Base-by-base conservation (phyloP, 176 grass and related monocot species). In the Carex parvula region DNA sequence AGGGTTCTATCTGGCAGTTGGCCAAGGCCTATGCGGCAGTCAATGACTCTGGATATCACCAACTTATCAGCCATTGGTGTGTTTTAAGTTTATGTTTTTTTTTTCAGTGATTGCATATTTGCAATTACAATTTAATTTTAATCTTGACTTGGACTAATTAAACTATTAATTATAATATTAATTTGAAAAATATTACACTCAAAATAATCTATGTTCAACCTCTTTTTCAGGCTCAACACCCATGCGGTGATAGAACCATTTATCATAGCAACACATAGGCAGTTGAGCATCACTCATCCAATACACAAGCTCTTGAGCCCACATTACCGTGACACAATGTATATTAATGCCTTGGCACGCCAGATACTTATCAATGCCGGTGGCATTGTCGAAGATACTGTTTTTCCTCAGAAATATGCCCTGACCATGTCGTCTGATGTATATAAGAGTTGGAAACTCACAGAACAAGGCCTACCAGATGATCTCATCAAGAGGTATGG, bases 11-110 rank as follows among this genome's bases (percentile, higher is more conserved):
- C 8, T 98, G 95, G 95, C 91, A 95, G 55, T 88, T 98, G 46
- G 92, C 95, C 57, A 98, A 98, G 91, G 95, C 95, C 33, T 98
- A 95, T 15, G 95, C 88, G 61, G 83, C 82, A 11, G 95, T 98
- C 26, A 93, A 98, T 0, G 95, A 98, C 88, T 98, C 95, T 46
- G 95, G 91, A 21, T 94, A 86, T 85, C 95, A 98, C 79, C 92
- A 98, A 83, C 91, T 98, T 70, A 81, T 98, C 68, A 93, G 92
- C 89, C 95, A 98, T 82, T 95, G 95, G 95, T 98, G 87, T 11
- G 29, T 39, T 30, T 5, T 14, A 87, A n/a, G 20, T 53, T 74
- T 53, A 16, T 57, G 2, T 39, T 39, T 39, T 39, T 15, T n/a
- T 58, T 13, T 35, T 68, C 22, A 54, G 59, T 76, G 21, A 50